phyloP scores from a whole-genome alignment of 2,329 filamentous ascomycete species.

The Clonostachys rhizophaga region DNA sequence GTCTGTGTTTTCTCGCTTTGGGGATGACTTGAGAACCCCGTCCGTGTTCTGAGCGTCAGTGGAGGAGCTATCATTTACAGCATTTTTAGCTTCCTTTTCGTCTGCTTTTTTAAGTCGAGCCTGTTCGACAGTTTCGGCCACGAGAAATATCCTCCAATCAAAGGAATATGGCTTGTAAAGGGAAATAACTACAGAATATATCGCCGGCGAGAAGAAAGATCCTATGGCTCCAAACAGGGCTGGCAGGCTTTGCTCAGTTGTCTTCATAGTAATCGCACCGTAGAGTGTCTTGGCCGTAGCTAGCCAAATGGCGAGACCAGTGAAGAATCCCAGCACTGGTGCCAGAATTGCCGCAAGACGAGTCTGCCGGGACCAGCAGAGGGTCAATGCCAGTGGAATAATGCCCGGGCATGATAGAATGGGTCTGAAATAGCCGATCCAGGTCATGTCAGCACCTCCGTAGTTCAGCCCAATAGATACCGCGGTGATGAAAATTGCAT shows the following conservation, averaged over 20 bases:
- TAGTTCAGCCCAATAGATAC: neutral
- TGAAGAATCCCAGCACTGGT: conserved; percentile 37
- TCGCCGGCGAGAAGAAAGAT: conserved; percentile 26
- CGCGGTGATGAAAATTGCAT: conserved; percentile 49
- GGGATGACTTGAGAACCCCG: neutral
- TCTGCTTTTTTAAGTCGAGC: neutral
- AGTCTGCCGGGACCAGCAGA: conserved; percentile 41
- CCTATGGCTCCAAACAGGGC: conserved; percentile 43
- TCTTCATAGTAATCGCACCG: conserved; percentile 33
- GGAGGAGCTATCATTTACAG: neutral
- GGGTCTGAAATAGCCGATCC: neutral
- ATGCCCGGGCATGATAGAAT: conserved; percentile 27
- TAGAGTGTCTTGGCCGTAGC: conserved; percentile 33
- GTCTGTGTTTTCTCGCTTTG: too few species aligned
- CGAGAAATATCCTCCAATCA: conserved; percentile 19
- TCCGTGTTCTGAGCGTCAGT: neutral
- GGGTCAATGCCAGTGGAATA: conserved; percentile 40
- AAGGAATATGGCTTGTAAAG: conserved; percentile 28
- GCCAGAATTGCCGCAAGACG: conserved; percentile 37
- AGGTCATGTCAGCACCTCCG: neutral
- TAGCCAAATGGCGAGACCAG: conserved; percentile 43
- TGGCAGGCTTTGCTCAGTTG: conserved; percentile 37
- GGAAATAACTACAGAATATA: conserved; percentile 36
- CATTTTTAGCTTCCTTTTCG: neutral
- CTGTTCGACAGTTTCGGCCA: neutral